A percentile compares a stretch with the other conserved stretches of the same genome.
These are phyloP conservation scores for Strobilomyces confusus DNA, from an alignment of 768 basidiomycete species.

Conservation along the genomic window DNA sequence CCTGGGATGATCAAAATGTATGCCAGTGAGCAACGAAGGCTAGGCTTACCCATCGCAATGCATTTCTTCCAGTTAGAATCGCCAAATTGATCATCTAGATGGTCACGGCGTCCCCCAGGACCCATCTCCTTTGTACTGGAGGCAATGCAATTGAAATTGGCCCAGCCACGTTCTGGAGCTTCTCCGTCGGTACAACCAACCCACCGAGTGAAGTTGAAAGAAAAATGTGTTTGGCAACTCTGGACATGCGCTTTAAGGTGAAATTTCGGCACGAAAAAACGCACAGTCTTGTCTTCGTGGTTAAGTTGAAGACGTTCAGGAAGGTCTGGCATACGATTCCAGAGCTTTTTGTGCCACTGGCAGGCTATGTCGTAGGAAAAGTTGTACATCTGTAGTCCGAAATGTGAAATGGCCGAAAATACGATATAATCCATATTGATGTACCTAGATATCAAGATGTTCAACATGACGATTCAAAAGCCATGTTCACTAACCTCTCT, in stretches of 20 bases:
- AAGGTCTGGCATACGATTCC: background rate
- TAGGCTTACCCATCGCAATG: background rate
- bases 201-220: background rate
- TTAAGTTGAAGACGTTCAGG: background rate
- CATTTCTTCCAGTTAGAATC: background rate
- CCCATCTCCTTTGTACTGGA: background rate
- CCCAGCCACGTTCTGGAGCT: background rate
- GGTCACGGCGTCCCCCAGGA: background rate
- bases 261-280: background rate
- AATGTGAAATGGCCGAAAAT: background rate
- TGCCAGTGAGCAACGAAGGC: too few species aligned
- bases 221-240: background rate
- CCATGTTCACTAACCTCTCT: slow-evolving; percentile 1
- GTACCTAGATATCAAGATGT: background rate
- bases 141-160: background rate
- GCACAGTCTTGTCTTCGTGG: background rate
- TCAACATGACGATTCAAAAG: background rate
- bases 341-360: background rate
- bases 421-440: background rate
- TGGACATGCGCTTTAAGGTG: background rate
- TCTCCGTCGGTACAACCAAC: background rate
- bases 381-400: background rate
- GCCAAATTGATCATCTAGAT: background rate
- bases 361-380: background rate
- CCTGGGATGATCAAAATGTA: background rate